Evolutionary conservation across 2,329 filamentous ascomycete genomes (phyloP).

Genomic region (Pezicula neosporulosa): DNA sequence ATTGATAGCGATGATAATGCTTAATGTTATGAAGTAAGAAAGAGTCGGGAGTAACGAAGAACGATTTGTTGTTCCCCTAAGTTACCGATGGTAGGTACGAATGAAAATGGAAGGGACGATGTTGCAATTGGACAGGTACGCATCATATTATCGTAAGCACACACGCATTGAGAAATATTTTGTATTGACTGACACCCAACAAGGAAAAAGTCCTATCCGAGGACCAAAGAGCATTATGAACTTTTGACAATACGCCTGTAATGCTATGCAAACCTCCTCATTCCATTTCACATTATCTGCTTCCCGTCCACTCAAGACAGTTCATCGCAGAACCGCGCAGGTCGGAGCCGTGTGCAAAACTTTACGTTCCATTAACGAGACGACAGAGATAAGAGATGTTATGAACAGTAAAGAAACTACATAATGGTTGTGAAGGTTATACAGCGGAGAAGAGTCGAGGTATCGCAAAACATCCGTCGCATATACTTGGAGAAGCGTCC

Average conservation of each 20-base stretch:
- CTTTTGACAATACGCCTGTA: conserved; percentile 27
- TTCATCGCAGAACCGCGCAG: conserved; percentile 24
- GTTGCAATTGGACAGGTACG: not conserved
- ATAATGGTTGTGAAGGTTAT: conserved; percentile 21
- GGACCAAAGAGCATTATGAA: conserved; percentile 14
- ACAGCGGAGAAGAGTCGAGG: conserved; percentile 22
- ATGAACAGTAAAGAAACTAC: conserved; percentile 11
- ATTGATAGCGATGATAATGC: too few relatives aligned
- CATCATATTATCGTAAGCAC: too few relatives aligned
- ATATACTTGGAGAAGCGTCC: conserved; percentile 1
- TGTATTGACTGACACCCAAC: too few relatives aligned
- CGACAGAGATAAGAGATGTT: conserved; percentile 14
- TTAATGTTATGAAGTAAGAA: too few relatives aligned
- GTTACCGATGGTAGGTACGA: not conserved
- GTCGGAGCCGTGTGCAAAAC: conserved; percentile 29
- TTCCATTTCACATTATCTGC: conserved; percentile 25
- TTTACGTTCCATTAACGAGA: conserved; percentile 12
- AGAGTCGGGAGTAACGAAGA: too few relatives aligned
- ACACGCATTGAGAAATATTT: too few relatives aligned
- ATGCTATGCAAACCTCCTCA: conserved; percentile 29
- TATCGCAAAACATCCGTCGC: conserved; percentile 10
- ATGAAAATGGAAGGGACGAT: not conserved
- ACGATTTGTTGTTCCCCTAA: too few relatives aligned
- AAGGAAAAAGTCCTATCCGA: not conserved
- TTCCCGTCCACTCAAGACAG: conserved; percentile 20